Percentiles rank a stretch among this genome's conserved stretches.
Evolutionary conservation across 345 rosid species (phyloP).

Genomic region (Arabis hirsuta): DNA sequence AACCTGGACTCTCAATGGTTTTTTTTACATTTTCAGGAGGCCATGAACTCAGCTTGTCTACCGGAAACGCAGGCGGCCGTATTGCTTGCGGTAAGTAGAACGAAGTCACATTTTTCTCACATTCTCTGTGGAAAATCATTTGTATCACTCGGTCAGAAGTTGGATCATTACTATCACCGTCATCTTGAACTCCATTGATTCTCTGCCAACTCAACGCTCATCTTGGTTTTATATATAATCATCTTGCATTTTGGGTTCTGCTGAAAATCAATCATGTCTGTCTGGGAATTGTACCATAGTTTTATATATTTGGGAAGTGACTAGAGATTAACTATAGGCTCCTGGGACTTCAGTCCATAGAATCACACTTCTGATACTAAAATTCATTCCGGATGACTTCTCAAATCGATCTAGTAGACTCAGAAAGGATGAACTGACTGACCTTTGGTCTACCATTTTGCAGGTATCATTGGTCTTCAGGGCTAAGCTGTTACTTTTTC

Average conservation of each 20-base stretch:
- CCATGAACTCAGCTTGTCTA: slow-evolving; percentile 84
- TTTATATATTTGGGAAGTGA: slow-evolving; percentile 7
- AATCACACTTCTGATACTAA: not conserved
- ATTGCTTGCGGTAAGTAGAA: slow-evolving; percentile 75
- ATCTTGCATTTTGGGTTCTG: slow-evolving; percentile 13
- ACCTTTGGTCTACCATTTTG: slow-evolving; percentile 16
- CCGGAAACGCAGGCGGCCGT: slow-evolving; percentile 96
- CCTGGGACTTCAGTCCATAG: slow-evolving; percentile 1
- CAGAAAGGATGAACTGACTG: slow-evolving; percentile 5
- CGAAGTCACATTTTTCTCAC: not conserved
- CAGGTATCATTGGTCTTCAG: slow-evolving; percentile 48
- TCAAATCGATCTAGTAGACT: not conserved
- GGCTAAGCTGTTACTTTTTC: slow-evolving; percentile 32
- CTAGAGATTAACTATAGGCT: slow-evolving; percentile 6
- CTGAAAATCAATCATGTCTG: not conserved
- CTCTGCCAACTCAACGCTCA: slow-evolving; percentile 20
- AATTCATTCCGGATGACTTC: slow-evolving; percentile 1
- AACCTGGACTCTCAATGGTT: slow-evolving; percentile 13
- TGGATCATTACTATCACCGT: not conserved
- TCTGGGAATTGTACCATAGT: slow-evolving; percentile 1
- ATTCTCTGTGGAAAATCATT: not conserved
- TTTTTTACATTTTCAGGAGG: slow-evolving; percentile 63
- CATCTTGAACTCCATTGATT: slow-evolving; percentile 23
- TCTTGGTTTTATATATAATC: not conserved
- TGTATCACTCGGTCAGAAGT: not conserved